These are phyloP conservation scores for Yamagishiella unicocca DNA, from an alignment of 139 green algal genomes.

Conservation along the genomic window DNA sequence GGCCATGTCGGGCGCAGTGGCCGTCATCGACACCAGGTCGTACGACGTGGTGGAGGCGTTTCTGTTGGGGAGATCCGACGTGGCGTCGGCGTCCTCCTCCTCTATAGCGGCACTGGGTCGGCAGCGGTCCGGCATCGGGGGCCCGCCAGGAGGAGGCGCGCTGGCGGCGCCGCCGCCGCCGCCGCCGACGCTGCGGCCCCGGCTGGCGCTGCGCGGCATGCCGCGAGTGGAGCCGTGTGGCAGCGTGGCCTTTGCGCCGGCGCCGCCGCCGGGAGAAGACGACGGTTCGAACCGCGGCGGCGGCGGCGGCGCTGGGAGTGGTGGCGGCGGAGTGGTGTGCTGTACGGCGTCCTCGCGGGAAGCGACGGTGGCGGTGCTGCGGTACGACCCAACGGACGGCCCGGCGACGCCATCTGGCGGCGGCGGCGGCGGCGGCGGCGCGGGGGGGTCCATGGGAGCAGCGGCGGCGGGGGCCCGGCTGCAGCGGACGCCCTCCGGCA, in stretches of 20 bases:
- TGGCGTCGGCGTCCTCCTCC: background rate
- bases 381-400: background rate
- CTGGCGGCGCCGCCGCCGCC: slow-evolving; percentile 28
- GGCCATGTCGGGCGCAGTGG: slow-evolving; percentile 16
- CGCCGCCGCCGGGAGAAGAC: background rate
- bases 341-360: slow-evolving; percentile 12
- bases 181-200: slow-evolving; percentile 7
- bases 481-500: background rate
- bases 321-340: background rate
- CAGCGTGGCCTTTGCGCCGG: slow-evolving; percentile 1
- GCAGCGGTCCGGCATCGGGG: background rate
- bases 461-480: background rate
- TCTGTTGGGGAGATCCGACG: background rate
- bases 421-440: background rate
- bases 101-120: background rate
- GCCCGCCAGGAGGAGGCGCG: background rate
- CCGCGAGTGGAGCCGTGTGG: slow-evolving; percentile 3
- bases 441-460: no score
- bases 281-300: background rate
- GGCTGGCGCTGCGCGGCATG: slow-evolving; percentile 24
- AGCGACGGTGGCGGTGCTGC: background rate
- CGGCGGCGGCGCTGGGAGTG: background rate
- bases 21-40: slow-evolving; percentile 39
- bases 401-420: background rate
- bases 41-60: slow-evolving; percentile 48